Conservation (phyloP, 495 filamentous ascomycete species). For the Xylaria flabelliformis region DNA sequence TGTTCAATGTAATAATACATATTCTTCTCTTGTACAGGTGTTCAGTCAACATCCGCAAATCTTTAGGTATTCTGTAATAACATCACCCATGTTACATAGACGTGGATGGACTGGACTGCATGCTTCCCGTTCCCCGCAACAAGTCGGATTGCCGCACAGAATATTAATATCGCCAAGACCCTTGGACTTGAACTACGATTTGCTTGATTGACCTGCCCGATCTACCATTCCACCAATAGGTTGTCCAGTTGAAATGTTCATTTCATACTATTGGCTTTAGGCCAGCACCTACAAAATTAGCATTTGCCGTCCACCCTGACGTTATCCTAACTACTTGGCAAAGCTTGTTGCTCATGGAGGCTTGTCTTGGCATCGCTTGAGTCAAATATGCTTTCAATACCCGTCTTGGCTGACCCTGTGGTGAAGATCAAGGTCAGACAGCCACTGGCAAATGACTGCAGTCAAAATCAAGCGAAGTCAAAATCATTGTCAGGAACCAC, state of each 20-base stretch:
- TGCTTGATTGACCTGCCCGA: neutral
- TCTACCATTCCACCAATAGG: neutral
- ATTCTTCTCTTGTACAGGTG: neutral
- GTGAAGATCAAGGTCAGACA: neutral
- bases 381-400: neutral
- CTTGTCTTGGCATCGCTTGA: conserved; percentile 35
- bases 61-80: neutral
- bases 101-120: neutral
- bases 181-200: neutral
- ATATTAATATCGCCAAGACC: conserved; percentile 18
- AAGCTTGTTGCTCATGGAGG: conserved; percentile 44
- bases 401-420: conserved; percentile 19
- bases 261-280: neutral
- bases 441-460: neutral
- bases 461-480: neutral
- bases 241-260: neutral
- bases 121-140: conserved; percentile 25
- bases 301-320: conserved; percentile 19
- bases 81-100: neutral
- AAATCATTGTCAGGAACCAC: neutral
- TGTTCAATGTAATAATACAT: neutral
- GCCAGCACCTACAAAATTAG: conserved; percentile 1
- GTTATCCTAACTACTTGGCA: conserved; percentile 36
- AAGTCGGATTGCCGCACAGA: conserved; percentile 14
- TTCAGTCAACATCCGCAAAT: neutral